phyloP scores from a whole-genome alignment of 345 rosid species.

The Populus alba region DNA sequence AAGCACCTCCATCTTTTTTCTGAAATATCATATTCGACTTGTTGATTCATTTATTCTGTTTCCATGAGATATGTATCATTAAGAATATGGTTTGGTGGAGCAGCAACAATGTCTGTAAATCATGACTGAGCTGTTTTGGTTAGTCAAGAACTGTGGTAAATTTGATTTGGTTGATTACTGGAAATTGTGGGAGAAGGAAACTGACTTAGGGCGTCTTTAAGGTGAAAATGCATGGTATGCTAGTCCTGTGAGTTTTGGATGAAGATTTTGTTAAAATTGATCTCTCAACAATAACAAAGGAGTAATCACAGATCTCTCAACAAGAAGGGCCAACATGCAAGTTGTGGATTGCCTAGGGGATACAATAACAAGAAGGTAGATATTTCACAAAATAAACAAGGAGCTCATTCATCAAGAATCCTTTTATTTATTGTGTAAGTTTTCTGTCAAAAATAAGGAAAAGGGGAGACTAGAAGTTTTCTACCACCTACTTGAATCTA shows the following conservation, averaged over 20 bases:
- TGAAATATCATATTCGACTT: background rate
- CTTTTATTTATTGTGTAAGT: background rate
- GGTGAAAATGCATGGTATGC: background rate
- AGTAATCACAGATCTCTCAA: background rate
- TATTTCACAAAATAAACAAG: slow-evolving; percentile 1
- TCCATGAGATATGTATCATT: background rate
- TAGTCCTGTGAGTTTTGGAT: background rate
- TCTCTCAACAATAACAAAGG: background rate
- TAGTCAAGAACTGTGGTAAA: background rate
- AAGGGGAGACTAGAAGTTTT: background rate
- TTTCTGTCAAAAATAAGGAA: background rate
- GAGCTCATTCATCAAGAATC: background rate
- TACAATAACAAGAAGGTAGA: background rate
- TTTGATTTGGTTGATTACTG: background rate
- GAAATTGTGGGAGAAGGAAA: background rate
- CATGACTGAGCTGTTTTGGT: background rate
- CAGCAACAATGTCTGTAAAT: background rate
- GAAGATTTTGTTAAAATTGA: background rate
- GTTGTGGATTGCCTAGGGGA: background rate
- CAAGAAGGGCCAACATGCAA: background rate
- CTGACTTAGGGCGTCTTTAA: background rate
- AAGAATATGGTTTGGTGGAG: background rate
- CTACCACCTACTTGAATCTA: background rate
- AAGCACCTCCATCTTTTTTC: background rate
- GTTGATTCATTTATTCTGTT: background rate